phyloP scores from a whole-genome alignment of 2,329 filamentous ascomycete species.

The Calonectria pseudoturangicola region DNA sequence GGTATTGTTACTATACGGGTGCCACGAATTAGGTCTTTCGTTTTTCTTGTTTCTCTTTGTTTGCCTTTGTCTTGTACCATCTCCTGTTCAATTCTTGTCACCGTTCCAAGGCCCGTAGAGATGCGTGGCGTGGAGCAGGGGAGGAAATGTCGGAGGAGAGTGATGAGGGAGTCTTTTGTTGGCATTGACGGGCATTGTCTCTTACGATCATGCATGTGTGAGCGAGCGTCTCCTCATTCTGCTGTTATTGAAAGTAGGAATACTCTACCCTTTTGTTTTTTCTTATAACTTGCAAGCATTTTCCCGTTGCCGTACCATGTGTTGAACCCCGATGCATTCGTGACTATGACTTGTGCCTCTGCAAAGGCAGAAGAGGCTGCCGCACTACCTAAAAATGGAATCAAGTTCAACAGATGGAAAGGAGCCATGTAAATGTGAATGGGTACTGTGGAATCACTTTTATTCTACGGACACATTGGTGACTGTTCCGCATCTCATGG shows the following conservation, averaged over 20 bases:
- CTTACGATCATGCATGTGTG: slow-evolving; percentile 37
- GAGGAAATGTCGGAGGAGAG: slow-evolving; percentile 5
- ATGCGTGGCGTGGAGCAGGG: slow-evolving; percentile 18
- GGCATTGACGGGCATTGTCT: slow-evolving; percentile 16
- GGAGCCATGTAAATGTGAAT: too few species aligned
- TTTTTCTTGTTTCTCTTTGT: slow-evolving; percentile 29
- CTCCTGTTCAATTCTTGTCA: slow-evolving; percentile 15
- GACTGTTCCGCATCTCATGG: too few species aligned
- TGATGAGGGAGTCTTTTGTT: slow-evolving; percentile 31
- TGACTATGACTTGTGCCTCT: too few species aligned
- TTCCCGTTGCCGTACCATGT: background rate
- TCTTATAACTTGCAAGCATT: background rate
- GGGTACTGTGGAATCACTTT: too few species aligned
- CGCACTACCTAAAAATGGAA: too few species aligned
- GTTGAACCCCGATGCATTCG: too few species aligned
- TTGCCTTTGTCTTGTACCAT: slow-evolving; percentile 18
- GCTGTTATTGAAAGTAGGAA: slow-evolving; percentile 29
- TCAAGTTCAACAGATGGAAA: too few species aligned
- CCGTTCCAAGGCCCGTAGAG: slow-evolving; percentile 2
- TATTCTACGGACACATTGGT: too few species aligned
- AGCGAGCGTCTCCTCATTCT: slow-evolving; percentile 38
- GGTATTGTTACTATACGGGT: slow-evolving; percentile 24
- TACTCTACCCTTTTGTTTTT: slow-evolving; percentile 8
- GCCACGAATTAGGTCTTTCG: slow-evolving; percentile 27
- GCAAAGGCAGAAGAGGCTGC: too few species aligned